phyloP scores from a whole-genome alignment of 768 basidiomycete genomes.

The Ramaria sp. region DNA sequence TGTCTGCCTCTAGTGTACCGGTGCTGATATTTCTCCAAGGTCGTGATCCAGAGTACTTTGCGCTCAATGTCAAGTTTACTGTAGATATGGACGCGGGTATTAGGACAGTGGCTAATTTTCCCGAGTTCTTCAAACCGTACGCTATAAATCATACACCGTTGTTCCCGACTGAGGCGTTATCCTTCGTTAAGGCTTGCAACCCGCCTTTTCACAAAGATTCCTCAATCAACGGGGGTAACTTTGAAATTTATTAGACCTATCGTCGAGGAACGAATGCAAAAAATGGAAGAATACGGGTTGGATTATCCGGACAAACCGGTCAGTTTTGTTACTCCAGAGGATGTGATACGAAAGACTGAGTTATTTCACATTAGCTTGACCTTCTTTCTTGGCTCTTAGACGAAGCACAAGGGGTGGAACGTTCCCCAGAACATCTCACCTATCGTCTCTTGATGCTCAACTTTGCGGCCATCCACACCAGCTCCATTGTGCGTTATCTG shows the following conservation, averaged over 20 bases:
- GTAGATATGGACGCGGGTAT: background rate
- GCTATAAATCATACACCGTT: background rate
- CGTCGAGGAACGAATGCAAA: conserved; percentile 8
- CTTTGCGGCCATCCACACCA: conserved; percentile 12
- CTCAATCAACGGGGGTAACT: background rate
- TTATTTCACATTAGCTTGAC: conserved; percentile 1
- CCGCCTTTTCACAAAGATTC: conserved; percentile 1
- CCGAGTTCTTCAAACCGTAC: conserved; percentile 10
- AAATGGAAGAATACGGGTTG: conserved; percentile 7
- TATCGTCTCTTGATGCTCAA: conserved; percentile 8
- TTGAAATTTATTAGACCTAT: conserved; percentile 4
- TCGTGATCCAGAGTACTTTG: conserved; percentile 9
- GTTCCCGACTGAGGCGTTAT: background rate
- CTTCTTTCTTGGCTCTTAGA: conserved; percentile 10
- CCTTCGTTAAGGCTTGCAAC: background rate
- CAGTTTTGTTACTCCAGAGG: conserved; percentile 9
- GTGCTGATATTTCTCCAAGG: background rate
- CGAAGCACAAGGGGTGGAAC: conserved; percentile 3
- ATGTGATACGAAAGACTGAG: background rate
- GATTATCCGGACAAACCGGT: conserved; percentile 11
- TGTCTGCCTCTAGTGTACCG: background rate
- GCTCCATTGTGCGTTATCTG: conserved; percentile 6
- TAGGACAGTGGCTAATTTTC: conserved; percentile 1
- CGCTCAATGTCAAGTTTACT: conserved; percentile 6
- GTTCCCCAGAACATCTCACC: background rate